Percentiles rank a stretch among this genome's conserved stretches.
Conservation (phyloP, 768 basidiomycete genomes). For the Auricularia sp. region DNA sequence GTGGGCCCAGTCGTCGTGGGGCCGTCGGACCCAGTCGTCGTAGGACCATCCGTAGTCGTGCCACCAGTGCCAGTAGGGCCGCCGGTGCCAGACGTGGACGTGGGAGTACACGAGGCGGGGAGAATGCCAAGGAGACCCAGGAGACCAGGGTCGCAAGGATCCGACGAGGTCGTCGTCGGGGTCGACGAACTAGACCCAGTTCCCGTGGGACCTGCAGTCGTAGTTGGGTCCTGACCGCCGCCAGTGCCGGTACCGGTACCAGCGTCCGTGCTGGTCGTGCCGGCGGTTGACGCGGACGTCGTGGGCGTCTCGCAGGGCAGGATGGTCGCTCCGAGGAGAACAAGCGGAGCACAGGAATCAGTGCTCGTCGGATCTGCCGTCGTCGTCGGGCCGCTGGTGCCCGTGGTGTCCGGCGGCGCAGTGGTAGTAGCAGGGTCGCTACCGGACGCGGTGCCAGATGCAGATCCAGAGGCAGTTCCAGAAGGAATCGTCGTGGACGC, state of each 20-base stretch:
- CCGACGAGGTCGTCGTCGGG: background rate
- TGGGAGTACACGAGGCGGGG: background rate
- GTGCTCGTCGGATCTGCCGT: background rate
- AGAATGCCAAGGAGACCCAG: background rate
- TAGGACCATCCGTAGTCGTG: background rate
- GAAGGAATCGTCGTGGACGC: background rate
- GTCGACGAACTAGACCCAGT: background rate
- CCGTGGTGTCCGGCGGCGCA: constrained; percentile 2
- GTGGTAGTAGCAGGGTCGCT: constrained; percentile 6
- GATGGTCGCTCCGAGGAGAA: background rate
- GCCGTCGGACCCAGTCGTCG: background rate
- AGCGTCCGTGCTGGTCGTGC: background rate
- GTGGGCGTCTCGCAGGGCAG: background rate
- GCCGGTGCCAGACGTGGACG: background rate
- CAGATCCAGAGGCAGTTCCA: too few relatives aligned
- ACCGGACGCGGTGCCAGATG: background rate
- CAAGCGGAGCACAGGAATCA: background rate
- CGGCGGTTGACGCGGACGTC: background rate
- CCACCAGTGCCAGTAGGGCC: constrained; percentile 1
- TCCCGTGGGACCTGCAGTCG: background rate
- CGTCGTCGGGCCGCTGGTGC: constrained; percentile 6
- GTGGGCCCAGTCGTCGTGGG: constrained; percentile 5
- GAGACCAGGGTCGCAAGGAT: background rate
- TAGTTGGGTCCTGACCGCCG: background rate
- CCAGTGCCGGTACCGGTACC: background rate